Evolutionary conservation across 371 early-diverging fungal species (phyloP), one percentile per base, ranked within the genome.

Genomic region (Rhizopus microsporus): DNA sequence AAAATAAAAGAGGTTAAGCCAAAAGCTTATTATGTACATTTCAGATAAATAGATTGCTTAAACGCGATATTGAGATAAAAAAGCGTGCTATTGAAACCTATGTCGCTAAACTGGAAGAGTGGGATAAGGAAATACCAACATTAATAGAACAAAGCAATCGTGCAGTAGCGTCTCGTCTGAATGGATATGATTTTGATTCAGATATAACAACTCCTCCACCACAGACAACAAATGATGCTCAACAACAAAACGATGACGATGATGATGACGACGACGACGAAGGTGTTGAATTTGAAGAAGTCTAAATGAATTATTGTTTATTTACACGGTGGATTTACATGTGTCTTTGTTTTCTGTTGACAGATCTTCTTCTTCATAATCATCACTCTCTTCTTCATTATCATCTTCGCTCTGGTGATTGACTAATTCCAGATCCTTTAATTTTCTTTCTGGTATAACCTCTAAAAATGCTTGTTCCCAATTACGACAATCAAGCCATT

Each of bases 391-490:
- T 30, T 58, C 60, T 49, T 59, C 62, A 2, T 52, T 54, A 5
- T 56, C 40, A 13, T 62, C 53, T 13, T 66, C 59, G 4, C 56
- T 60, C n/a, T 60, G 57, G 23, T 71, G 63, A n/a, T 70, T 70
- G 13, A 72, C 40, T 43, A 71, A 48, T 17, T 69, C 72, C 52
- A 75, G 75, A 16, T 80, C 78, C 42, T 85, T 77, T 42, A 88
- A 61, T 66, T 93, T 97, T 39, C 98, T 85, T 56, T 82, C 81
- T 13, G 98, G 98, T 33, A 97, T 91, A 8, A 91, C 87, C 23
- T 88, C 86, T 60, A 87, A 42, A 65, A 97, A 92, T 0, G 96
- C 91, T 40, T 80, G 71, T 61, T 88, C 76, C 94, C 93, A 94
- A 68, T 89, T 86, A 8, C 74, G 71, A 29, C 60, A 66, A 45